Conservation (phyloP, 345 rosid species). For the Eucalyptus regnans region DNA sequence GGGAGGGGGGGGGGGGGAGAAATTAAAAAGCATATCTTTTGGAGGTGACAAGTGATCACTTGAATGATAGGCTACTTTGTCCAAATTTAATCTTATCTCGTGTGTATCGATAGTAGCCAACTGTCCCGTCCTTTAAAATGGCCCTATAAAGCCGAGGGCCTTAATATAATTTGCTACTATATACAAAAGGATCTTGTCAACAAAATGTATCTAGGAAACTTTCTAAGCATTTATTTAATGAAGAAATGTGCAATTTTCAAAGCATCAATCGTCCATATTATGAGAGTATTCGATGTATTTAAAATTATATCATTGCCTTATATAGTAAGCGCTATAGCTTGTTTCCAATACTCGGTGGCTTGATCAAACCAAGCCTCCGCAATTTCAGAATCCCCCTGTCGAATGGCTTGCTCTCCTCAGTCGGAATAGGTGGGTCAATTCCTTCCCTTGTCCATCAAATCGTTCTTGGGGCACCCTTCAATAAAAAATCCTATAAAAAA, state of each 20-base stretch:
- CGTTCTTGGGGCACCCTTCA: not conserved
- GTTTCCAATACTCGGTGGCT: no score
- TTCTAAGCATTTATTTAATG: not conserved
- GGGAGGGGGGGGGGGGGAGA: no score
- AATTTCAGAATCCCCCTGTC: no score
- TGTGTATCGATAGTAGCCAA: accelerated
- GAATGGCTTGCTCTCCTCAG: no score
- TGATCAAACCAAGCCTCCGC: no score
- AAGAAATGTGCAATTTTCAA: not conserved
- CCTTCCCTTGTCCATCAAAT: no score
- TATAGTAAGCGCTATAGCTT: no score
- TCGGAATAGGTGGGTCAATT: no score
- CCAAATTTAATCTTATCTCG: not conserved
- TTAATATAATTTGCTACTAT: not conserved
- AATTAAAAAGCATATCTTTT: not conserved
- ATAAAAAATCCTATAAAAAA: not conserved
- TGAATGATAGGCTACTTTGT: not conserved
- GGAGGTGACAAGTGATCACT: not conserved
- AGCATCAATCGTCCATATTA: not conserved
- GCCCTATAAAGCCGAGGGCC: not conserved
- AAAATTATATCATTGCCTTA: not conserved
- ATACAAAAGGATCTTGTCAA: not conserved
- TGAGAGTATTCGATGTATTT: not conserved
- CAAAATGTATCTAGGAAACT: not conserved
- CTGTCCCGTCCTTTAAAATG: not conserved